Evolutionary conservation across 345 rosid species (phyloP).

Genomic region (Dovyalis caffra): DNA sequence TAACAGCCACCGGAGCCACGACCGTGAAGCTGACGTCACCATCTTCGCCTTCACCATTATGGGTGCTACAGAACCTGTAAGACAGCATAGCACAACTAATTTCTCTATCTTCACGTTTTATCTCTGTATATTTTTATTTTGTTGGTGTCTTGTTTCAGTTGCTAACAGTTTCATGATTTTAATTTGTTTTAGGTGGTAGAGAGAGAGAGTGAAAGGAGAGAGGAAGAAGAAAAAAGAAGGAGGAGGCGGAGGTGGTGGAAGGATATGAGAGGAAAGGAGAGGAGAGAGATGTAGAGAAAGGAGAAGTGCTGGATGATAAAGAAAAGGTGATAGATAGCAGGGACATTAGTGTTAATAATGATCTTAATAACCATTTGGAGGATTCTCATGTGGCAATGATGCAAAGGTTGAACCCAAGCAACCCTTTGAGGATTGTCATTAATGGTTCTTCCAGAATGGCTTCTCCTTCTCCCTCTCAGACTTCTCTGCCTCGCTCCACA

Average conservation of each 20-base stretch:
- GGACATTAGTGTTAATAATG: not conserved
- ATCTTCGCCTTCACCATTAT: conserved; percentile 28
- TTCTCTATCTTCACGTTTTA: not conserved
- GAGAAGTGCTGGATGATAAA: conserved; percentile 29
- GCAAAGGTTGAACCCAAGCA: conserved; percentile 71
- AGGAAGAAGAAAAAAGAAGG: conserved; percentile 14
- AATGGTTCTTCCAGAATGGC: conserved; percentile 56
- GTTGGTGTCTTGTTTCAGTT: not conserved
- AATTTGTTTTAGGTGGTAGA: conserved; percentile 35
- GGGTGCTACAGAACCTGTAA: conserved; percentile 56
- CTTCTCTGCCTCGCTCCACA: conserved; percentile 63
- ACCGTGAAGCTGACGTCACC: conserved; percentile 40
- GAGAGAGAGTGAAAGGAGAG: conserved; percentile 36
- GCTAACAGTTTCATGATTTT: conserved; percentile 14
- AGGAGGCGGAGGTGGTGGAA: conserved; percentile 9
- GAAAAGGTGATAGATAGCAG: conserved; percentile 27
- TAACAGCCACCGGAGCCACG: conserved; percentile 25
- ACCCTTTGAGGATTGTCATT: conserved; percentile 68
- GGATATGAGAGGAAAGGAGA: conserved; percentile 10
- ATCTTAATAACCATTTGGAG: conserved; percentile 7
- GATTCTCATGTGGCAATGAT: conserved; percentile 50
- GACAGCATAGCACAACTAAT: not conserved
- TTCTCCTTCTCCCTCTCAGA: conserved; percentile 45
- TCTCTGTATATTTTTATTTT: too few species aligned
- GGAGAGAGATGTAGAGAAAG: conserved; percentile 51